A percentile compares a stretch with the other conserved stretches of the same genome.
Evolutionary conservation across 306 rosid species (phyloP).

Genomic region (Parietaria judaica): DNA sequence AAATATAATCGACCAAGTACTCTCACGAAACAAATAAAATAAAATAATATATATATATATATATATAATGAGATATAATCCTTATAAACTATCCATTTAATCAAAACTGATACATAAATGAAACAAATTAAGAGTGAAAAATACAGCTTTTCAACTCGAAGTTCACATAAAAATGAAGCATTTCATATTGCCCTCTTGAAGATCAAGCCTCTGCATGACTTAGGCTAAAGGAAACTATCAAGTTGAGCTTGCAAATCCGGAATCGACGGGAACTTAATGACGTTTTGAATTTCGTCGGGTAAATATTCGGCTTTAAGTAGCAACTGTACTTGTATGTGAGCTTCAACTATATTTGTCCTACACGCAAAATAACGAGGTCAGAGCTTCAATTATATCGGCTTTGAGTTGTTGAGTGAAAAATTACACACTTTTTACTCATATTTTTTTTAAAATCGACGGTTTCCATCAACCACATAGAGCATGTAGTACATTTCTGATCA

Average conservation of each 20-base stretch:
- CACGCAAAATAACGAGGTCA: not conserved
- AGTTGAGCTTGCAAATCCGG: slow-evolving; percentile 64
- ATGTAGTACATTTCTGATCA: too few species aligned
- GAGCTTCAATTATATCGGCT: too few species aligned
- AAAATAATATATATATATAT: too few species aligned
- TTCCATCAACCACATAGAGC: too few species aligned
- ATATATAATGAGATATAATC: not conserved
- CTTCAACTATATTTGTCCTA: slow-evolving; percentile 91
- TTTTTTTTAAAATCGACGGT: too few species aligned
- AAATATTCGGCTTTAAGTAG: slow-evolving; percentile 74
- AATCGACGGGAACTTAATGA: slow-evolving; percentile 57
- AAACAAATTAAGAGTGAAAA: not conserved
- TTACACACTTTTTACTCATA: too few species aligned
- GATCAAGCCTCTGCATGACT: too few species aligned
- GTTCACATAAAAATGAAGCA: not conserved
- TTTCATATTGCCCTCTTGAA: too few species aligned
- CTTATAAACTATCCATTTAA: not conserved
- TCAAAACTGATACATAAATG: slow-evolving; percentile 11
- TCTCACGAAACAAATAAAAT: too few species aligned
- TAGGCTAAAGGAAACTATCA: slow-evolving; percentile 47
- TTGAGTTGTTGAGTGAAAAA: too few species aligned
- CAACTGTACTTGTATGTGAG: slow-evolving; percentile 72
- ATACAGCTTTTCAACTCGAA: too few species aligned
- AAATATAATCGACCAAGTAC: too few species aligned
- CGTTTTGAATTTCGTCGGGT: slow-evolving; percentile 53